Base-by-base conservation (phyloP, 2,329 filamentous ascomycete genomes). In the Scedosporium boydii region DNA sequence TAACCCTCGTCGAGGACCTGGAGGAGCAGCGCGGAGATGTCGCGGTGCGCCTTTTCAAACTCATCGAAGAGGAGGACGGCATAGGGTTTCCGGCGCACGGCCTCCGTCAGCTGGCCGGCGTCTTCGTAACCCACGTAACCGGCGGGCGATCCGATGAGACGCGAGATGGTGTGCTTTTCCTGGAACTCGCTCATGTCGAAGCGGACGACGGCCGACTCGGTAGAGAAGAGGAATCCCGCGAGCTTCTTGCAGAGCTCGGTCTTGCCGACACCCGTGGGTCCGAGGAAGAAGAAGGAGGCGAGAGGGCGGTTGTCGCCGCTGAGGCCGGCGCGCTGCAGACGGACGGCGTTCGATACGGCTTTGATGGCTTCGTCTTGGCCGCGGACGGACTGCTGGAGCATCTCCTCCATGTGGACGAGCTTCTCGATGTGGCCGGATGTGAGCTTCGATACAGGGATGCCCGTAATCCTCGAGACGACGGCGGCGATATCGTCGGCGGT, bases 141-240 rank as follows among this genome's bases (percentile, higher is more conserved):
- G 5, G 95, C 93, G 0, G 95, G 95, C 3, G 90, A 89, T 55
- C 95, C 95, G 67, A 98, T 97, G 38, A 98, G 83, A 18, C 93
- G 85, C 29, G 91, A 96, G 62, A 98, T 90, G 3, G 95, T 98
- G 72, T 98, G 93, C 74, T 96, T 96, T 72, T 98, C 95, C 71
- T 96, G 92, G 73, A 97, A 98, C 71, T 99, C 95, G 69, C 87
- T 91, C 95, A 98, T 98, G 74, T 98, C 95, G 74, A 98, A 98
- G 41, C 95, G 85, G 41, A 97, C 86, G 27, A 99, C 91, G 2
- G 95, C 93, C 29, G 87, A 86, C 69, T 96, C 91, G 1, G 91
- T 96, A 0, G 90, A 95, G 76, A 98, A 99, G 44, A 99, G 80
- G 77, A 97, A 98, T 63, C 83, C 84, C 1, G 95, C 95, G 68